These are phyloP conservation scores for Annona cherimola DNA, from an alignment of 164 flowering plant genomes.

Conservation along the genomic window DNA sequence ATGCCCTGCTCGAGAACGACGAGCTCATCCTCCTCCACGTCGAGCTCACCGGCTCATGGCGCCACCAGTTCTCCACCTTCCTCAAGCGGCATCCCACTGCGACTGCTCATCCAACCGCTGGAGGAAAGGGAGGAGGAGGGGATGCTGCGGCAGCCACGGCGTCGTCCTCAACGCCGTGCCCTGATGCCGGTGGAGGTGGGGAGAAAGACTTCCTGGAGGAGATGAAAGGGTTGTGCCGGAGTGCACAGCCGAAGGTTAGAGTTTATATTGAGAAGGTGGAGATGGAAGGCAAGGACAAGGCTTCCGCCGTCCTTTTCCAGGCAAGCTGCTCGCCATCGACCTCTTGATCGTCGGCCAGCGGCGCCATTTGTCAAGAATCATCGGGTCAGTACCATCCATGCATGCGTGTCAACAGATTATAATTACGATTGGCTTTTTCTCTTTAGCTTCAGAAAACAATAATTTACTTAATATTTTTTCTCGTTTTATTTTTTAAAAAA, in stretches of 20 bases:
- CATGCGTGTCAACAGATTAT: too few species aligned
- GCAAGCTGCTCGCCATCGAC: constrained; percentile 30
- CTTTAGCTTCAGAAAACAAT: too few species aligned
- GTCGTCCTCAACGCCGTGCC: background rate
- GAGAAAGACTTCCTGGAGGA: constrained; percentile 45
- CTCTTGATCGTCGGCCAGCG: constrained; percentile 64
- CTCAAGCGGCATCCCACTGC: constrained; percentile 23
- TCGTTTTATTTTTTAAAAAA: too few species aligned
- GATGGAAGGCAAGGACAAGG: constrained; percentile 51
- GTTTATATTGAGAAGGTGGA: constrained; percentile 40
- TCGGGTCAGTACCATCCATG: constrained; percentile 40
- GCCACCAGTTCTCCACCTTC: constrained; percentile 33
- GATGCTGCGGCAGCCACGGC: too few species aligned
- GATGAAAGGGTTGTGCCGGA: constrained; percentile 43
- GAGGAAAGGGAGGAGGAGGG: background rate
- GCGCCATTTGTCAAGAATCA: constrained; percentile 38
- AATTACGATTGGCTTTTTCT: too few species aligned
- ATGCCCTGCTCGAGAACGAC: constrained; percentile 48
- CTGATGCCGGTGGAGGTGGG: constrained; percentile 12
- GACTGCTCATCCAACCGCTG: background rate
- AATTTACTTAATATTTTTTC: too few species aligned
- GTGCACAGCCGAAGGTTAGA: constrained; percentile 33
- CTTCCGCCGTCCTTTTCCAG: constrained; percentile 35
- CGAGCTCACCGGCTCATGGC: constrained; percentile 33
- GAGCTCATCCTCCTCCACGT: constrained; percentile 56